Conservation (phyloP, 768 basidiomycete species). For the Amanita phalloides region DNA sequence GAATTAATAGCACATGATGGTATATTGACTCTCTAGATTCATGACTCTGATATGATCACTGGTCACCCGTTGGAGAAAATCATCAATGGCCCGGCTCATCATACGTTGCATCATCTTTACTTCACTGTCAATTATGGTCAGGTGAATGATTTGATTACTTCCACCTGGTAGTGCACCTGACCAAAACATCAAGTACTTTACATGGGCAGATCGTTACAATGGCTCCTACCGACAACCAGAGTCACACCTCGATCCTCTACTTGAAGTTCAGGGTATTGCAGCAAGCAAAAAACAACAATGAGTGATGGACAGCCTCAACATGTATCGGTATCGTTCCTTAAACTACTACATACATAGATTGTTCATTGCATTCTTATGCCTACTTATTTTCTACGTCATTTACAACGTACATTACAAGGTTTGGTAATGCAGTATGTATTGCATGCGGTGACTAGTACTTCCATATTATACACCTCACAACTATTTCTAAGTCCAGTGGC, state of each 20-base stretch:
- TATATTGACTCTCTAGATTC: slow-evolving; percentile 48
- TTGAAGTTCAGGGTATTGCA: slow-evolving; percentile 41
- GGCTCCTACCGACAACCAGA: slow-evolving; percentile 88
- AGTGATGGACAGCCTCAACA: slow-evolving; percentile 3
- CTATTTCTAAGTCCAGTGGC: too few species aligned
- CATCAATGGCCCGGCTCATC: slow-evolving; percentile 98
- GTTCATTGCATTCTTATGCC: neutral
- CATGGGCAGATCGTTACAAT: slow-evolving; percentile 79
- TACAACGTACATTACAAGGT: neutral
- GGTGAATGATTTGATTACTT: slow-evolving; percentile 24
- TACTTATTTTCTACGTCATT: neutral
- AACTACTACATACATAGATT: neutral
- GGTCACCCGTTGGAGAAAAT: slow-evolving; percentile 78
- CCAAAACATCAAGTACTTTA: slow-evolving; percentile 72
- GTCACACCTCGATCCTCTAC: slow-evolving; percentile 73
- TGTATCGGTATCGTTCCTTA: neutral
- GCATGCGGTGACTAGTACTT: too few species aligned
- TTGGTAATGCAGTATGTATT: neutral
- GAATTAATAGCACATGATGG: neutral
- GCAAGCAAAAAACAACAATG: slow-evolving; percentile 16
- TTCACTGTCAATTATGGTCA: slow-evolving; percentile 97
- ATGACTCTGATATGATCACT: slow-evolving; percentile 98
- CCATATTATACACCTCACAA: too few species aligned
- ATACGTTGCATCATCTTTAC: slow-evolving; percentile 93
- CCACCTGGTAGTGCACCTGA: neutral